These are phyloP conservation scores for Suhomyces faveliae DNA, from an alignment of 805 yeast species.

Conservation along the genomic window DNA sequence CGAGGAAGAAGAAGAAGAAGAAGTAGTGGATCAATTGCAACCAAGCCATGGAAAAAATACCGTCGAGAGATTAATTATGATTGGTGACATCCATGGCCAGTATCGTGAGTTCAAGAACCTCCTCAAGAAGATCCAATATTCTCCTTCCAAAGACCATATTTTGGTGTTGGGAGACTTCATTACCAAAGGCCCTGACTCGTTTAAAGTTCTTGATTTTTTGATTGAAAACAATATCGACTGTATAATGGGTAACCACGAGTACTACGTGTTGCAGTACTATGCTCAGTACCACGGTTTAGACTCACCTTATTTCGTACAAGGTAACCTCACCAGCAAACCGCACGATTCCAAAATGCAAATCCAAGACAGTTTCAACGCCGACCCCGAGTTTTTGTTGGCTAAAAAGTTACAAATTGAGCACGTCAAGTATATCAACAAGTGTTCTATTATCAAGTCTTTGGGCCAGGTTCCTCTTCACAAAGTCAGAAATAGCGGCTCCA, in stretches of 20 bases:
- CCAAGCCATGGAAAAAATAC: neutral
- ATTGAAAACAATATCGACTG: conserved; percentile 61
- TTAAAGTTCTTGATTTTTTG: conserved; percentile 59
- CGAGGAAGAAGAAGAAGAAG: conserved; percentile 8
- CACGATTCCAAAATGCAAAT: neutral
- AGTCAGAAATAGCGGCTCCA: conserved; percentile 29
- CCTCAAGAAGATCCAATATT: conserved; percentile 48
- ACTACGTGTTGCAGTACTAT: conserved; percentile 64
- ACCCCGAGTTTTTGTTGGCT: conserved; percentile 47
- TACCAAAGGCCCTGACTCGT: conserved; percentile 78
- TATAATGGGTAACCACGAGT: conserved; percentile 88
- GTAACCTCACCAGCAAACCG: neutral
- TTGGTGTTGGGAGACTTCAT: conserved; percentile 82
- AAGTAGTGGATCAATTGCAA: neutral
- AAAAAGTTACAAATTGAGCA: conserved; percentile 58
- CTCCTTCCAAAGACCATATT: conserved; percentile 52
- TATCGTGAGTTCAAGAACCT: conserved; percentile 53
- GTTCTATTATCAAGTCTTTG: conserved; percentile 62
- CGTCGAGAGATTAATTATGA: conserved; percentile 54
- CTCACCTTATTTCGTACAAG: conserved; percentile 26
- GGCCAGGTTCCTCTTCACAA: conserved; percentile 56
- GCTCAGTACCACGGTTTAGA: conserved; percentile 54
- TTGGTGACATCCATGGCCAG: conserved; percentile 91
- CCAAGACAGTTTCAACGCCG: conserved; percentile 23
- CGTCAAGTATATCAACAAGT: conserved; percentile 54